Percentiles rank a stretch among this genome's conserved stretches.
Evolutionary conservation across 176 grass and related monocot genomes (phyloP).

Genomic region (Dendrocalamus sinicus): DNA sequence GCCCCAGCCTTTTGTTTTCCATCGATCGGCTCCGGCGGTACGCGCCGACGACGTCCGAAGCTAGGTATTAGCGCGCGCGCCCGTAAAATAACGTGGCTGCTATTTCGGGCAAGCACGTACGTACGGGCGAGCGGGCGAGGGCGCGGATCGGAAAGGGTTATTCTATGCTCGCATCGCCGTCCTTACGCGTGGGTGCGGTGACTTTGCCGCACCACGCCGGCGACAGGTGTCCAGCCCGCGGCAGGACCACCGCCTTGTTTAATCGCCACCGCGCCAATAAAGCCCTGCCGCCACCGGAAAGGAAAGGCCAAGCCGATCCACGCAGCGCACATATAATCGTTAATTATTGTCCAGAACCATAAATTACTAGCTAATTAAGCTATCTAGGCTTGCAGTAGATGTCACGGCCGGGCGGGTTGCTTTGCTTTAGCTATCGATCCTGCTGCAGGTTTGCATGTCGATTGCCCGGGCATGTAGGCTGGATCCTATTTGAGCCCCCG

Average conservation of each 20-base stretch:
- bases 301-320: constrained; percentile 28
- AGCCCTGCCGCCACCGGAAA: constrained; percentile 23
- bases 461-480: constrained; percentile 26
- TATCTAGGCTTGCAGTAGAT: constrained; percentile 29
- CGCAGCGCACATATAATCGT: constrained; percentile 9
- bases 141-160: neutral
- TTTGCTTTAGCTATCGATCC: neutral
- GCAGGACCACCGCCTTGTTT: constrained; percentile 53
- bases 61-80: neutral
- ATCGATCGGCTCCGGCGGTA: neutral
- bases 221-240: constrained; percentile 46
- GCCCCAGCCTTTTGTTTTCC: neutral
- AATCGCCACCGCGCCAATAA: constrained; percentile 27
- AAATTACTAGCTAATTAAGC: neutral
- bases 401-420: constrained; percentile 19
- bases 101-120: constrained; percentile 54
- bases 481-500: constrained; percentile 12
- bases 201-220: constrained; percentile 53
- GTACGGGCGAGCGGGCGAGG: neutral
- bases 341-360: neutral
- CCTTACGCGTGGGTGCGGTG: constrained; percentile 43
- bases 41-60: neutral
- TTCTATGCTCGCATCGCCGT: constrained; percentile 54
- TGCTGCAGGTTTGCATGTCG: constrained; percentile 32
- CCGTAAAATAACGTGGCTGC: constrained; percentile 34